These are phyloP conservation scores for Nicotiana paniculata DNA, from an alignment of 257 asterid species.

Conservation along the genomic window DNA sequence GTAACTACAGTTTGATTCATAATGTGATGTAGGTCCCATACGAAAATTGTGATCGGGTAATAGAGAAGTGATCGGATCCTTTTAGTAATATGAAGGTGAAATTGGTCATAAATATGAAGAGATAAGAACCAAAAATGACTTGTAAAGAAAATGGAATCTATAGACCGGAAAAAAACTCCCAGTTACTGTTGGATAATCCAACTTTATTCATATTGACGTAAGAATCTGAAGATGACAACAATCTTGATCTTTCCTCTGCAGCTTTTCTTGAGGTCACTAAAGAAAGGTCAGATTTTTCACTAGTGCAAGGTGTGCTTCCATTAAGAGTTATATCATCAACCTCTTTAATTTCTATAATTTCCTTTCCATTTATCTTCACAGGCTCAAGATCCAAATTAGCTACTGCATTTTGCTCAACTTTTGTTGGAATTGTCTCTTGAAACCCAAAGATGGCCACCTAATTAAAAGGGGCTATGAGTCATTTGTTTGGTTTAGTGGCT, in stretches of 20 bases:
- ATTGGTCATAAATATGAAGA: too few relatives aligned
- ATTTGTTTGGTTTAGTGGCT: too few relatives aligned
- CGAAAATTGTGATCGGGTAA: too few relatives aligned
- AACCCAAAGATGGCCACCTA: background rate
- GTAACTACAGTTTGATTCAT: slow-evolving; percentile 93
- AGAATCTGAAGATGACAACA: slow-evolving; percentile 6
- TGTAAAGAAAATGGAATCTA: too few relatives aligned
- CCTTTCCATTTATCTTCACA: background rate
- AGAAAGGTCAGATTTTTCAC: slow-evolving; percentile 14
- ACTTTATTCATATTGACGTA: slow-evolving; percentile 14
- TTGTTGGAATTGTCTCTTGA: slow-evolving; percentile 6
- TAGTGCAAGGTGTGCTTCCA: slow-evolving; percentile 2
- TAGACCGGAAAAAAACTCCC: too few relatives aligned
- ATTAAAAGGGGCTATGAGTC: too few relatives aligned
- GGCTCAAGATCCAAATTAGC: slow-evolving; percentile 12
- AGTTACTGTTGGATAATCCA: too few relatives aligned
- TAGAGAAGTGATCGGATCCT: too few relatives aligned
- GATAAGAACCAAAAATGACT: too few relatives aligned
- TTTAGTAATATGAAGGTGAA: too few relatives aligned
- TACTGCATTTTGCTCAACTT: background rate
- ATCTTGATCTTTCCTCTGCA: slow-evolving; percentile 7
- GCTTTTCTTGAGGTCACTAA: background rate
- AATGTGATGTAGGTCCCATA: slow-evolving; percentile 76
- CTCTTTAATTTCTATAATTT: slow-evolving; percentile 10
- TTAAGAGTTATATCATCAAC: background rate